Evolutionary conservation across 2,329 filamentous ascomycete species (phyloP).

Genomic region (Microdochium trichocladiopsis): DNA sequence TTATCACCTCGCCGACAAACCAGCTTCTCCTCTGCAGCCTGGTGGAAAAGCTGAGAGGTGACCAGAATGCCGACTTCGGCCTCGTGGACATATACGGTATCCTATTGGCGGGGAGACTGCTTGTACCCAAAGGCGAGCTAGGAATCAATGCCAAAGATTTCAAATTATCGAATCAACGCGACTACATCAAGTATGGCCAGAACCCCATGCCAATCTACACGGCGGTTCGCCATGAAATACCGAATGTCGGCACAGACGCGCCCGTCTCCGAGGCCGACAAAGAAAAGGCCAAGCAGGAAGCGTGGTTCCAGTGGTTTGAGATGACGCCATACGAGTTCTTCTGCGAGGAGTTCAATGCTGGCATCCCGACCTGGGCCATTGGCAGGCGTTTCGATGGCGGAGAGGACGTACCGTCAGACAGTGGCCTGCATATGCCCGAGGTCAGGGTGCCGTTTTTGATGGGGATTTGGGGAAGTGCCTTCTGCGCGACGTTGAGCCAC

Average conservation of each 20-base stretch:
- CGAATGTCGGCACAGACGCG: constrained; percentile 34
- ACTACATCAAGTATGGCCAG: constrained; percentile 68
- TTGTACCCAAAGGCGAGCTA: constrained; percentile 81
- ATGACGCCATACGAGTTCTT: constrained; percentile 93
- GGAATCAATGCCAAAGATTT: constrained; percentile 71
- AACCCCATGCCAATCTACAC: constrained; percentile 93
- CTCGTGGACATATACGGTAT: constrained; percentile 91
- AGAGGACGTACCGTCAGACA: constrained; percentile 53
- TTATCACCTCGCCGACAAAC: constrained; percentile 87
- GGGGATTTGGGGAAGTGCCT: constrained; percentile 94
- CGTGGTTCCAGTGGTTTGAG: constrained; percentile 99
- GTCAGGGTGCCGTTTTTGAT: constrained; percentile 75
- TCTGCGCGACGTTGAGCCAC: constrained; percentile 90
- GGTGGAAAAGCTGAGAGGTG: constrained; percentile 85
- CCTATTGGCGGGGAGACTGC: constrained; percentile 71
- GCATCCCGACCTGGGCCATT: constrained; percentile 91
- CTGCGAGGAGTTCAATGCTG: constrained; percentile 84
- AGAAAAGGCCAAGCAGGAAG: constrained; percentile 51
- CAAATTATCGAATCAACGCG: constrained; percentile 82
- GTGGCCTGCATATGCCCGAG: constrained; percentile 71
- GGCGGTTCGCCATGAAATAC: constrained; percentile 92
- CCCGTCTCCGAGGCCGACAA: constrained; percentile 40
- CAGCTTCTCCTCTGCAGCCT: constrained; percentile 83
- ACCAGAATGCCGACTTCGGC: constrained; percentile 73
- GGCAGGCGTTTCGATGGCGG: constrained; percentile 77